These are phyloP conservation scores for Vitis amurensis DNA, from an alignment of 164 flowering plant genomes.

Conservation along the genomic window DNA sequence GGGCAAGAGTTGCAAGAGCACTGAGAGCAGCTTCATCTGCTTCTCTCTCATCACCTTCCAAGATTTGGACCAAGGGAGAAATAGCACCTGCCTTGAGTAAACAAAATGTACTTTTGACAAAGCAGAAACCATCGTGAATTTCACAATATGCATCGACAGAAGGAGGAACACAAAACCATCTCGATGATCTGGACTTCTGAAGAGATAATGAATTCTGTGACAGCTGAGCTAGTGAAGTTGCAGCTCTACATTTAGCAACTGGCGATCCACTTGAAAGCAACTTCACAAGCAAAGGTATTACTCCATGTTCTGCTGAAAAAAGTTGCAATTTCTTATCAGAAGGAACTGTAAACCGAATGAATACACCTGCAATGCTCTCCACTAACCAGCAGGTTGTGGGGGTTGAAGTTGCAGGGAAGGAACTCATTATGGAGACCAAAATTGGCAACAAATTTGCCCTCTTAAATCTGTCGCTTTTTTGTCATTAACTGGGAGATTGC, in stretches of 20 bases:
- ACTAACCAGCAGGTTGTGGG: slow-evolving; percentile 19
- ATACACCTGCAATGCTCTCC: slow-evolving; percentile 56
- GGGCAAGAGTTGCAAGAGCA: slow-evolving; percentile 68
- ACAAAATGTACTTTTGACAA: slow-evolving; percentile 63
- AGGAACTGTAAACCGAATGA: slow-evolving; percentile 69
- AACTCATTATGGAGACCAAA: slow-evolving; percentile 42
- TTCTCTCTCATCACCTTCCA: slow-evolving; percentile 63
- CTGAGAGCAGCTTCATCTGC: slow-evolving; percentile 73
- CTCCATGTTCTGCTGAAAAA: slow-evolving; percentile 55
- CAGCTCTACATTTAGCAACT: slow-evolving; percentile 56
- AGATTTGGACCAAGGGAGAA: slow-evolving; percentile 45
- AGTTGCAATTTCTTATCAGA: slow-evolving; percentile 68
- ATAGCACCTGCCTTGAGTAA: slow-evolving; percentile 75
- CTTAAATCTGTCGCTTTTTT: slow-evolving; percentile 63
- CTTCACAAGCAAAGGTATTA: slow-evolving; percentile 66
- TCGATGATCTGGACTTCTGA: slow-evolving; percentile 38
- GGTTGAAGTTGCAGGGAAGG: slow-evolving; percentile 18
- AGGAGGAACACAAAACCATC: slow-evolving; percentile 65
- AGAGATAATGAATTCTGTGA: slow-evolving; percentile 62
- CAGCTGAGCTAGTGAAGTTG: slow-evolving; percentile 69
- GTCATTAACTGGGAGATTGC: slow-evolving; percentile 58
- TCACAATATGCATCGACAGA: slow-evolving; percentile 52
- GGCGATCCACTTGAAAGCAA: slow-evolving; percentile 54
- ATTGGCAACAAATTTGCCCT: slow-evolving; percentile 49
- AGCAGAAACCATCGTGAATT: slow-evolving; percentile 72